A percentile compares a stretch with the other conserved stretches of the same genome.
Conservation (phyloP, 805 yeast species). For the Yarrowia keelungensis region DNA sequence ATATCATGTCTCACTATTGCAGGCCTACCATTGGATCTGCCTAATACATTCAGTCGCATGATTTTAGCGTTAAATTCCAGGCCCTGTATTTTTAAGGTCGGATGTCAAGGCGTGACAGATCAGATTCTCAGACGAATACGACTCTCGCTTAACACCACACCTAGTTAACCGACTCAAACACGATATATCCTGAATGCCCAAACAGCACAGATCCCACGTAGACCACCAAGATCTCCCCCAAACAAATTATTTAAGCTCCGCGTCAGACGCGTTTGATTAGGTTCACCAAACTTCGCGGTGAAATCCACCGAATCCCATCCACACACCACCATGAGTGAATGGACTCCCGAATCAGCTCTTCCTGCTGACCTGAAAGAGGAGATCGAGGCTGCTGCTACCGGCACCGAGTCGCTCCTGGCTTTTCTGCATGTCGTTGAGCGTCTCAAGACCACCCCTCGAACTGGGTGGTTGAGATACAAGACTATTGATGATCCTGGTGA, state of each 20-base stretch:
- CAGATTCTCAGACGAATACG: too few species aligned
- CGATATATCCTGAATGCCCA: background rate
- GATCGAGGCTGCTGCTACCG: conserved; percentile 10
- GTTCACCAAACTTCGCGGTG: conserved; percentile 14
- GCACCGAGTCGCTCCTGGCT: conserved; percentile 48
- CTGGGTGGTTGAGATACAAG: conserved; percentile 90
- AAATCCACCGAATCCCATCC: background rate
- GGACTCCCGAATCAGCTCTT: conserved; percentile 35
- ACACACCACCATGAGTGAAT: conserved; percentile 18
- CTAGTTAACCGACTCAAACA: background rate
- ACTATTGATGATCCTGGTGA: conserved; percentile 56
- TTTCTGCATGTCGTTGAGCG: conserved; percentile 72
- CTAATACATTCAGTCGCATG: background rate
- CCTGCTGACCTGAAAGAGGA: conserved; percentile 15
- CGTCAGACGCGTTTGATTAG: conserved; percentile 21
- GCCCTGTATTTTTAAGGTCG: too few species aligned
- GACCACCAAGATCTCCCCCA: background rate
- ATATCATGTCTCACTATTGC: conserved; percentile 2
- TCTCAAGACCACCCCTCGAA: conserved; percentile 80
- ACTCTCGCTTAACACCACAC: too few species aligned
- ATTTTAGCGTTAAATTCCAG: background rate
- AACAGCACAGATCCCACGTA: too few species aligned
- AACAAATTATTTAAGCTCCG: background rate
- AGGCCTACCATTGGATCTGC: conserved; percentile 1
- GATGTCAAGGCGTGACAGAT: too few species aligned